Percentiles rank a stretch among this genome's conserved stretches.
phyloP scores from a whole-genome alignment of 345 rosid genomes.

The Lepidium sativum region DNA sequence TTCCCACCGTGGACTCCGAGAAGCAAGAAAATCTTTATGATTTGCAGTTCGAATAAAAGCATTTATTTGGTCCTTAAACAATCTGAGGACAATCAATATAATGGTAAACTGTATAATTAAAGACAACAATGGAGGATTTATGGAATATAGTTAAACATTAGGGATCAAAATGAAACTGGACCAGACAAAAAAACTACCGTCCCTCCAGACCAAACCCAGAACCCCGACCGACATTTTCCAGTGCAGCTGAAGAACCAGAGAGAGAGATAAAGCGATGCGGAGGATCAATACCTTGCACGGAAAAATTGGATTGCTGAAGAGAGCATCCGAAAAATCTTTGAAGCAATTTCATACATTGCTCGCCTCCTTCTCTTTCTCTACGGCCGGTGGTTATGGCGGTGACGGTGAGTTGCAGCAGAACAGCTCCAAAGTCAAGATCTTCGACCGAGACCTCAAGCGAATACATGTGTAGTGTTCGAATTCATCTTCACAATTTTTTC shows the following conservation, averaged over 20 bases:
- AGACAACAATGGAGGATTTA: not conserved
- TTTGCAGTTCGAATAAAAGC: too few species aligned
- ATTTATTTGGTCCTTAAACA: not conserved
- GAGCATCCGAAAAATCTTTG: not conserved
- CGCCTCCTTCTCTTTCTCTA: constrained; percentile 29
- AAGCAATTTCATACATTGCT: constrained; percentile 8
- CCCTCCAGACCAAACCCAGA: constrained; percentile 11
- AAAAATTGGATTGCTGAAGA: not conserved
- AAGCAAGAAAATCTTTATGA: too few species aligned
- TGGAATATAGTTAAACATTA: not conserved
- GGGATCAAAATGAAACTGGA: not conserved
- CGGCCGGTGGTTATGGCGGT: constrained; percentile 31
- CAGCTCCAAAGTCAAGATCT: constrained; percentile 53
- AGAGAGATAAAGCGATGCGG: constrained; percentile 11
- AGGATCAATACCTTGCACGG: constrained; percentile 16
- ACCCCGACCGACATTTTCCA: too few species aligned
- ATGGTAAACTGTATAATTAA: not conserved
- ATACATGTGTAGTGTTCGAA: constrained; percentile 42
- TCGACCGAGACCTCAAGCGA: constrained; percentile 85
- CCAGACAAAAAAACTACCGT: constrained; percentile 7
- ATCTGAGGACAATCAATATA: too few species aligned
- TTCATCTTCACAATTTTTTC: not conserved
- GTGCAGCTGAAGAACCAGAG: not conserved
- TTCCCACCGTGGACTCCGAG: too few species aligned
- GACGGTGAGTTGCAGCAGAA: constrained; percentile 26